Evolutionary conservation across 768 basidiomycete species (phyloP), one percentile per base, ranked within the genome.

Genomic region (Amanita molliuscula): DNA sequence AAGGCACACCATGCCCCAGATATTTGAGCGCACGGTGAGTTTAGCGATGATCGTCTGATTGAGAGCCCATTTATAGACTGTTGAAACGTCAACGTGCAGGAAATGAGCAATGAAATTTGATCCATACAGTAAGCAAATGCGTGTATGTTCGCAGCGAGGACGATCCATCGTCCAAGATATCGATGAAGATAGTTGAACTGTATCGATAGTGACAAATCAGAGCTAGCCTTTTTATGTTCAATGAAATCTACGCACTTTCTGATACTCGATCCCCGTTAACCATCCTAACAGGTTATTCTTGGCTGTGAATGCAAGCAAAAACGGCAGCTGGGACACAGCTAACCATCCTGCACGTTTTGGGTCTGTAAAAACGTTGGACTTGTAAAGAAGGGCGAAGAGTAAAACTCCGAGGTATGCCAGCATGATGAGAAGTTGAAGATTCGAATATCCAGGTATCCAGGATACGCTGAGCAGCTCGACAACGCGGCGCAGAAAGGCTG

Each of bases 151-250:
- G 71, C 71, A 20, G 74, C 75, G 23, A 85, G 55, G 20, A 84
- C 72, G 26, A 83, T 61, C 44, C 82, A 60, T 20, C 73, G 66
- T 11, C 84, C 88, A 5, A 74, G 65, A 60, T 80, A 82, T 21
- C 88, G 79, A 63, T 91, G 88, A 10, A 89, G 62, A 62, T 73
- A 87, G 63, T 88, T 88, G 49, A 88, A 68, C 82, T 85, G 45
- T 31, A n/a, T 44, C 15, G 31, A 13, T 13, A 29, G 10, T 10
- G 29, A 4, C 29, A 38, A 16, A 21, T 25, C 13, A 45, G 9
- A n/a, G n/a, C 4, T 15, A 29, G 10, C 29, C 10, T 9, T 1
- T 3, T 1, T 3, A 29, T 29, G 29, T 10, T 10, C 11, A 31
- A 31, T 31, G 4, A 4, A 31, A 31, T 41, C 21, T 9, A 47